Conservation (phyloP, 805 yeast species). For the Candida nemodendra region DNA sequence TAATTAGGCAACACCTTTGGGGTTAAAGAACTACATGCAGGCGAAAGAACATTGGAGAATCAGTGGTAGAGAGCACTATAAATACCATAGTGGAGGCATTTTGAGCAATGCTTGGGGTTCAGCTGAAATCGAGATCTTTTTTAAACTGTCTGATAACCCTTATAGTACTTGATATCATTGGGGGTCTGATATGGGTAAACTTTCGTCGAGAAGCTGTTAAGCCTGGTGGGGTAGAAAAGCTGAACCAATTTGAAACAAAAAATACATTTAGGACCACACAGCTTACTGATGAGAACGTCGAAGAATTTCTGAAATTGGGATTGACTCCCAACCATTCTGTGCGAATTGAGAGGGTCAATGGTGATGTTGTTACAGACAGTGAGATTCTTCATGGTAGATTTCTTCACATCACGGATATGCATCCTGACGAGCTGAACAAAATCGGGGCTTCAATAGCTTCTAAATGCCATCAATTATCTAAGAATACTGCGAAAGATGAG, state of each 20-base stretch:
- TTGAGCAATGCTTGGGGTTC: no score
- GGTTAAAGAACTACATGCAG: no score
- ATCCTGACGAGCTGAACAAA: constrained; percentile 71
- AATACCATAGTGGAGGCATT: no score
- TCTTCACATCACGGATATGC: constrained; percentile 83
- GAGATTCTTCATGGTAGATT: constrained; percentile 66
- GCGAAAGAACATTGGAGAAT: no score
- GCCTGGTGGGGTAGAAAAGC: no score
- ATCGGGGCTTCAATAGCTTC: constrained; percentile 47
- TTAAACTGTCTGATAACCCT: no score
- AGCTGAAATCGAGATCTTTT: no score
- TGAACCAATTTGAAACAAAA: not conserved
- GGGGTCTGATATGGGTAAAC: no score
- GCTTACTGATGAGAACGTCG: constrained; percentile 24
- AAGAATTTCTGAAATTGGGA: constrained; percentile 35
- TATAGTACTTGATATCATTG: no score
- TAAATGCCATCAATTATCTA: constrained; percentile 51
- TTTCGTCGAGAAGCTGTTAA: no score
- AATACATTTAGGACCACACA: not conserved
- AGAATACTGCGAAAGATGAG: constrained; percentile 40
- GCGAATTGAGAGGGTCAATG: constrained; percentile 21
- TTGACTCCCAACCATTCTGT: constrained; percentile 42
- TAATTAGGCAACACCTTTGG: no score
- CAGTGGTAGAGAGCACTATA: no score
- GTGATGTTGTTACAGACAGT: constrained; percentile 11